Conservation (phyloP, 2,329 filamentous ascomycete species). For the Venturia nashicola region DNA sequence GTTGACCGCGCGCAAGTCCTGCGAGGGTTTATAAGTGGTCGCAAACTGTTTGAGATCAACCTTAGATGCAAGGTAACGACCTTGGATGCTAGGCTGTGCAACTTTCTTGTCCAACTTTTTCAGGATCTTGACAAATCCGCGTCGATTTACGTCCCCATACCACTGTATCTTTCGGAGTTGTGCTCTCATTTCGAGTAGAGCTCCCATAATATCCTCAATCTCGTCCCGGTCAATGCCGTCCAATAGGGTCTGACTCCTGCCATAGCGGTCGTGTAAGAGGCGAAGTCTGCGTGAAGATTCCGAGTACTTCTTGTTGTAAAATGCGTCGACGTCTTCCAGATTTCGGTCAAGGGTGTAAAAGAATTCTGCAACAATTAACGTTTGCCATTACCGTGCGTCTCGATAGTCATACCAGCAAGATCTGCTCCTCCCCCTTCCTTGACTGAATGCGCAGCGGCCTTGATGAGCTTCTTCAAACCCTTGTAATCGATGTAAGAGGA, state of each 20-base stretch:
- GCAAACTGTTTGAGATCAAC: conserved; percentile 84
- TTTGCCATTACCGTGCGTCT: not conserved
- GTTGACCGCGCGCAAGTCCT: conserved; percentile 61
- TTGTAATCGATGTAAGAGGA: conserved; percentile 82
- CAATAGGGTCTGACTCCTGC: conserved; percentile 50
- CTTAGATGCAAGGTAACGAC: conserved; percentile 78
- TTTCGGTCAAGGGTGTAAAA: conserved; percentile 95
- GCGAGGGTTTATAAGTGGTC: conserved; percentile 50
- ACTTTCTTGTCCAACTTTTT: conserved; percentile 98
- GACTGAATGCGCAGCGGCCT: conserved; percentile 54
- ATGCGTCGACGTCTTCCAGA: conserved; percentile 88
- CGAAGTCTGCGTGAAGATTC: conserved; percentile 76
- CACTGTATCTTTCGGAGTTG: conserved; percentile 87
- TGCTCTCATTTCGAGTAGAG: conserved; percentile 74
- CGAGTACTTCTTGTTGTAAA: conserved; percentile 91
- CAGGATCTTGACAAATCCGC: conserved; percentile 95
- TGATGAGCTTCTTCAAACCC: conserved; percentile 89
- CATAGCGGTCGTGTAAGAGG: conserved; percentile 79
- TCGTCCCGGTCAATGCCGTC: conserved; percentile 77
- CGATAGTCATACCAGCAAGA: conserved; percentile 52
- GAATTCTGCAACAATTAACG: conserved; percentile 53
- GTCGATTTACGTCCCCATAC: conserved; percentile 94
- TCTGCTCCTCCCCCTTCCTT: conserved; percentile 67
- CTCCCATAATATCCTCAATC: conserved; percentile 79
- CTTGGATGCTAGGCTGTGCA: conserved; percentile 58